Evolutionary conservation across 495 filamentous ascomycete genomes (phyloP).

Genomic region (Penicillium roqueforti): DNA sequence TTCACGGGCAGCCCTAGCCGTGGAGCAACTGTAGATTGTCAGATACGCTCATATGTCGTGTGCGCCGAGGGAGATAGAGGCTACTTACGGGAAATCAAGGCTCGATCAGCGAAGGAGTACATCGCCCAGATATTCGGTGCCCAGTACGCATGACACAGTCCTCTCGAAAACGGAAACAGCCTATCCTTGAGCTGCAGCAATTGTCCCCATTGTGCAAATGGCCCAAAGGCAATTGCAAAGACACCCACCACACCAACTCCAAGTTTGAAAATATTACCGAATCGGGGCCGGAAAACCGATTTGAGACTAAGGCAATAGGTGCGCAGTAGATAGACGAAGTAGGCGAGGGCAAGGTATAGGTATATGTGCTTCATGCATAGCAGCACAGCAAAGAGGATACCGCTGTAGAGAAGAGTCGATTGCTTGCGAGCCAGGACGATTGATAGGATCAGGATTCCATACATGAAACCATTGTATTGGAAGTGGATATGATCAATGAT

Average conservation of each 20-base stretch:
- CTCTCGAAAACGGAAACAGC: constrained; percentile 90
- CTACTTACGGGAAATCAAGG: constrained; percentile 70
- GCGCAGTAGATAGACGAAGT: constrained; percentile 87
- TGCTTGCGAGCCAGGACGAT: constrained; percentile 74
- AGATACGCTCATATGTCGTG: constrained; percentile 17
- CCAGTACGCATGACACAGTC: constrained; percentile 97
- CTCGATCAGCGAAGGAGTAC: constrained; percentile 85
- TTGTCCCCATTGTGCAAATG: constrained; percentile 80
- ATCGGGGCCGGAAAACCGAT: constrained; percentile 69
- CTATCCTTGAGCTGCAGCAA: constrained; percentile 80
- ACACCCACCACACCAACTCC: constrained; percentile 65
- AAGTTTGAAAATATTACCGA: constrained; percentile 77
- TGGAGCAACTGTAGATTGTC: constrained; percentile 61
- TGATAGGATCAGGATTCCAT: constrained; percentile 81
- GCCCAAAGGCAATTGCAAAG: constrained; percentile 83
- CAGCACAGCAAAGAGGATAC: constrained; percentile 75
- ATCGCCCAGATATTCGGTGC: constrained; percentile 96
- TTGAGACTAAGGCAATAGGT: constrained; percentile 81
- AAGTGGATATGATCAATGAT: constrained; percentile 99
- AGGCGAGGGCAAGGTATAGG: constrained; percentile 92
- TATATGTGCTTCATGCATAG: constrained; percentile 98
- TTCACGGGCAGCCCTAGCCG: constrained; percentile 69
- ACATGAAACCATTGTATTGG: constrained; percentile 97
- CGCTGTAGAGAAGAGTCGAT: constrained; percentile 72
- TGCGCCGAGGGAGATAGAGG: background rate